phyloP scores from a whole-genome alignment of 2,329 filamentous ascomycete genomes.

The Monosporascus sp. region DNA sequence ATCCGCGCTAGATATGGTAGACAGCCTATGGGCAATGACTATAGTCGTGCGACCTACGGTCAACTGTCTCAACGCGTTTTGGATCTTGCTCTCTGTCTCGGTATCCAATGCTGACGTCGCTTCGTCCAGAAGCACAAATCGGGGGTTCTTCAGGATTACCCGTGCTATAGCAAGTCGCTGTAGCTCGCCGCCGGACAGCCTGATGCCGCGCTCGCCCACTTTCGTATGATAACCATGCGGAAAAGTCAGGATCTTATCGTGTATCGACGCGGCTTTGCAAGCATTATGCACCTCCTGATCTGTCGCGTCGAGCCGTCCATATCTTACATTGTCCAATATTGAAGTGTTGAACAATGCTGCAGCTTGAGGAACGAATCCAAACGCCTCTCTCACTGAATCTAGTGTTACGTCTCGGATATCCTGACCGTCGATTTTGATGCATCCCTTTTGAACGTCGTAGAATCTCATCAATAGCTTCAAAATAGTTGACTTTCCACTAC shows the following conservation, averaged over 20 bases:
- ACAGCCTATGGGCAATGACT: slow-evolving; percentile 42
- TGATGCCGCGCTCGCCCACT: slow-evolving; percentile 44
- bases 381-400: slow-evolving; percentile 49
- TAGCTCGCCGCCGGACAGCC: slow-evolving; percentile 46
- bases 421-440: slow-evolving; percentile 53
- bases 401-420: slow-evolving; percentile 56
- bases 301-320: slow-evolving; percentile 56
- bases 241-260: slow-evolving; percentile 59
- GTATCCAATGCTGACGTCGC: slow-evolving; percentile 46
- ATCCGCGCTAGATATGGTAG: slow-evolving; percentile 43
- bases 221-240: slow-evolving; percentile 44
- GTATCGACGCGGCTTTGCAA: slow-evolving; percentile 57
- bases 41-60: slow-evolving; percentile 47
- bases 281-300: slow-evolving; percentile 57
- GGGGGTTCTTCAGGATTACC: slow-evolving; percentile 24
- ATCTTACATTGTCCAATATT: slow-evolving; percentile 61
- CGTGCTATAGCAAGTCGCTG: slow-evolving; percentile 45
- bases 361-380: slow-evolving; percentile 63
- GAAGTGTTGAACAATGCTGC: slow-evolving; percentile 60
- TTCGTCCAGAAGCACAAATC: slow-evolving; percentile 39
- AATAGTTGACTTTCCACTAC: slow-evolving; percentile 58
- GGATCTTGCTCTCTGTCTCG: slow-evolving; percentile 39
- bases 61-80: slow-evolving; percentile 40
- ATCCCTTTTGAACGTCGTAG: slow-evolving; percentile 52
- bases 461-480: slow-evolving; percentile 57